phyloP scores from a whole-genome alignment of 495 filamentous ascomycete genomes.

The Neurospora sp. region DNA sequence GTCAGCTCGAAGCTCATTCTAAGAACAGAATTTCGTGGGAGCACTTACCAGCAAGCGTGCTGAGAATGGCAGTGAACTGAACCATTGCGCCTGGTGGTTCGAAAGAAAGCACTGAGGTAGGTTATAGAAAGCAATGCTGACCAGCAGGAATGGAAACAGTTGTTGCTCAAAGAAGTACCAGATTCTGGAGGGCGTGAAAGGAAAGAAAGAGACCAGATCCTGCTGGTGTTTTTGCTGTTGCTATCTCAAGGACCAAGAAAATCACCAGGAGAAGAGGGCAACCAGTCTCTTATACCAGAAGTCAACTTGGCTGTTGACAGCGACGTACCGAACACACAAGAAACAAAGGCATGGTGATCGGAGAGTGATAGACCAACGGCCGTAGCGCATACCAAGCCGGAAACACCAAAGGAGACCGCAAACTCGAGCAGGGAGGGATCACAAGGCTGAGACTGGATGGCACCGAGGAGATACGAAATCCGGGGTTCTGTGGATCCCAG shows the following conservation, averaged over 20 bases:
- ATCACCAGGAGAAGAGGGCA: neutral
- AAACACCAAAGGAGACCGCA: neutral
- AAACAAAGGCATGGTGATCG: neutral
- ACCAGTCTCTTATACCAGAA: neutral
- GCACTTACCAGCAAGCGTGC: neutral
- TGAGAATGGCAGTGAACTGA: neutral
- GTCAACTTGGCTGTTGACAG: neutral
- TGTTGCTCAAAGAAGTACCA: neutral
- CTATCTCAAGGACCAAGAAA: neutral
- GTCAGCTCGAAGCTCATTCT: neutral
- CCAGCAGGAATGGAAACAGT: neutral
- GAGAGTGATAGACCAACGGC: neutral
- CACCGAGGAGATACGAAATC: neutral
- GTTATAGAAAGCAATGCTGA: neutral
- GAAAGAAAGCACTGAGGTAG: neutral
- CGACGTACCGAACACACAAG: neutral
- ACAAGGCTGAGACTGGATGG: neutral
- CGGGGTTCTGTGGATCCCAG: neutral
- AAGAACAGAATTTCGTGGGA: neutral
- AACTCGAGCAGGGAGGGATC: neutral
- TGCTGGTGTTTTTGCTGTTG: neutral
- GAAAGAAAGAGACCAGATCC: neutral
- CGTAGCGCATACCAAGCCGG: neutral
- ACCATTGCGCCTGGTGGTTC: neutral
- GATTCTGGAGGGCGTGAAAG: neutral